phyloP scores from a whole-genome alignment of 495 filamentous ascomycete genomes.

The Oleoguttula mirabilis region DNA sequence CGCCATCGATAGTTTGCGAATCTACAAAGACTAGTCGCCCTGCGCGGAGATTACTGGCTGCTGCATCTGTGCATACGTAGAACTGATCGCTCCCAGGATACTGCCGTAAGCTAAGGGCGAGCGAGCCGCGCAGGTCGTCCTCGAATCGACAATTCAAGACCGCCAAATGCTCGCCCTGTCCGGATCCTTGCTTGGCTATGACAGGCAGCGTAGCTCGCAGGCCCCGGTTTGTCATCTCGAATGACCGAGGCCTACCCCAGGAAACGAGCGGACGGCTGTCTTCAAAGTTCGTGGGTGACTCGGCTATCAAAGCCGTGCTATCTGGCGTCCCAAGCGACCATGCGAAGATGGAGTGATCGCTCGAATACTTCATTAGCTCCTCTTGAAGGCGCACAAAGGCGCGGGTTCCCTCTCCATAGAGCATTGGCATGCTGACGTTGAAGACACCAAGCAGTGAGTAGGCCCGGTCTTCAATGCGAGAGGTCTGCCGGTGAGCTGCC shows the following conservation, averaged over 20 bases:
- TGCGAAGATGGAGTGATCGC: conserved; percentile 16
- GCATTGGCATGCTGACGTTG: conserved; percentile 27
- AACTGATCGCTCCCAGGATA: not conserved
- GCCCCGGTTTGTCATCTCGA: not conserved
- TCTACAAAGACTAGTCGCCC: not conserved
- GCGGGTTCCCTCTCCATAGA: conserved; percentile 29
- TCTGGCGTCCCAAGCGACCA: conserved; percentile 6
- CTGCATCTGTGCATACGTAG: not conserved
- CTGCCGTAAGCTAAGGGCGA: not conserved
- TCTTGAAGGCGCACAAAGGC: conserved; percentile 25
- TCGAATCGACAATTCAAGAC: not conserved
- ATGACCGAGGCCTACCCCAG: not conserved
- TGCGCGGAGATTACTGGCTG: not conserved
- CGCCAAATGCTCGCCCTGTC: not conserved
- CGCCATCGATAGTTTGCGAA: not conserved
- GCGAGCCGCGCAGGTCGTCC: not conserved
- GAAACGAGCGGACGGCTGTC: not conserved
- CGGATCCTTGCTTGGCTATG: not conserved
- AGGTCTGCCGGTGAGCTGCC: conserved; percentile 7
- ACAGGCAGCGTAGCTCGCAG: not conserved
- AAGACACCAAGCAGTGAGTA: conserved; percentile 29
- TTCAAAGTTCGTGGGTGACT: not conserved
- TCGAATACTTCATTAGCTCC: conserved; percentile 22
- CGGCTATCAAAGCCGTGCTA: not conserved
- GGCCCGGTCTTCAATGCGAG: conserved; percentile 23